Conservation (phyloP, 331 rosid species). For the Ulmus americana region DNA sequence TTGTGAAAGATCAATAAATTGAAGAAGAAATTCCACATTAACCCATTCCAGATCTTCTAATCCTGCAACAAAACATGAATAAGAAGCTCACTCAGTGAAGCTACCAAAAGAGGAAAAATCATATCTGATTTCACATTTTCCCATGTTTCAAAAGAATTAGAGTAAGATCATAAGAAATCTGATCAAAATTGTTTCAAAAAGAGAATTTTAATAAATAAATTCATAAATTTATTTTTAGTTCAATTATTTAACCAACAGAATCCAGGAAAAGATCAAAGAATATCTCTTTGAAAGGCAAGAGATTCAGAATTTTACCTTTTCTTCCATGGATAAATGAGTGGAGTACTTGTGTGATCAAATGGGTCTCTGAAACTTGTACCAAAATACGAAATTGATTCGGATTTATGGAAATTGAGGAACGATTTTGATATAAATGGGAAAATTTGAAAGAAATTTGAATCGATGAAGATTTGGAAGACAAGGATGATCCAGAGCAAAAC, state of each 20-base stretch:
- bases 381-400: neutral
- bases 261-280: neutral
- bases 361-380: constrained; percentile 6
- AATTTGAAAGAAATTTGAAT: neutral
- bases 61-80: neutral
- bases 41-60: constrained; percentile 3
- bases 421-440: constrained; percentile 6
- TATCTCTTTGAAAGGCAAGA: neutral
- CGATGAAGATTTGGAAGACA: neutral
- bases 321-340: neutral
- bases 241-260: neutral
- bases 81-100: neutral
- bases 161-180: neutral
- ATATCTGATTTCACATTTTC: neutral
- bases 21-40: constrained; percentile 3
- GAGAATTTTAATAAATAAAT: no score
- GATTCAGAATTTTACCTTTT: constrained; percentile 5
- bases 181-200: no score
- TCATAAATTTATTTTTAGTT: no score
- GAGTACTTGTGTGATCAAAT: constrained; percentile 8
- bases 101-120: neutral
- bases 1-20: constrained; percentile 2
- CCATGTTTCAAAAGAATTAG: neutral
- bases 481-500: neutral
- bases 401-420: neutral